Base-by-base conservation (phyloP, 768 basidiomycete genomes). In the Lactifluus volemus region DNA sequence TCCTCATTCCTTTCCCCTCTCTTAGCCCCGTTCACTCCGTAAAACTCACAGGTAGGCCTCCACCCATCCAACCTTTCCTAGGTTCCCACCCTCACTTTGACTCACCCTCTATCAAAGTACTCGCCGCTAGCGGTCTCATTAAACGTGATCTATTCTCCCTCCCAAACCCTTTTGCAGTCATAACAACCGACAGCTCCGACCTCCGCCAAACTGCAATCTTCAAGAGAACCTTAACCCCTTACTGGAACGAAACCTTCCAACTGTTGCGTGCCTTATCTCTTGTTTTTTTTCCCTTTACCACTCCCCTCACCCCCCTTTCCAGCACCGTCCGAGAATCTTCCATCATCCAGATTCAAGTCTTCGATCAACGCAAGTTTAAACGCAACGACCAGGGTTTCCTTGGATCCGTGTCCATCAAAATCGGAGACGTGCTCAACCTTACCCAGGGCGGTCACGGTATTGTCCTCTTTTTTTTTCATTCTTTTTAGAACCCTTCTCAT, bases 311-410 rank as follows among this genome's bases (percentile, higher is more conserved):
- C 32, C 41, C 59, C 39, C 55, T 61, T 45, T 29, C 4, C 65
- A 90, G 90, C 65, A 79, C 78, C 63, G 82, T 93, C 65, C 85
- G 82, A 49, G 84, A 82, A 63, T 84, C 84, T 32, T 92, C 91
- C 39, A 78, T 83, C 67, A 80, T 95, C 68, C 79, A 81, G 29
- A 88, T 95, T 49, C 91, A 95, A 75, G 83, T 96, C 61, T 93
- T 94, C 70, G 93, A 96, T 78, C 86, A 92, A 73, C 81, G 84
- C 70, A 92, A 89, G 73, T 93, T 90, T 75, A 92, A 81, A 75
- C 85, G 84, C 72, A 83, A 85, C 67, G 92, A 94, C 71, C 92
- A 94, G 77, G 92, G 76, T 9, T 79, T 77, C 70, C 71, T 80
- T 34, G 80, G 80, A 52, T 75, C 78, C 21, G 77, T 80, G 70